Base-by-base conservation (phyloP, 768 basidiomycete genomes). In the Serendipita vermifera region DNA sequence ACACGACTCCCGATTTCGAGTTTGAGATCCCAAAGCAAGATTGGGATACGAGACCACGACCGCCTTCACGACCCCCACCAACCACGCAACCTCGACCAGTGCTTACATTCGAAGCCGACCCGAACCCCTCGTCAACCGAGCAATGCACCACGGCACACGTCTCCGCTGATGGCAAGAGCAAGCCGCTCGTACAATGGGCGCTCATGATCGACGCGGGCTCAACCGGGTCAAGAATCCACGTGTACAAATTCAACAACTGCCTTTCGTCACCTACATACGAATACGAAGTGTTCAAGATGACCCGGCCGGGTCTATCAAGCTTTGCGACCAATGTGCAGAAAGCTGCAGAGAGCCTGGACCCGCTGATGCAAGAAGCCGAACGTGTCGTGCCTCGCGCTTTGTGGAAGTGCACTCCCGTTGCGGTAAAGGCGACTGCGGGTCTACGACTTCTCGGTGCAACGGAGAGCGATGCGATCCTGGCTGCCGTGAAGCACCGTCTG, bases 191-290 rank as follows among this genome's bases (percentile, higher is more conserved):
- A 11, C 89, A 91, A 67, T 99, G 87, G 68, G 92, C 90, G 0
- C 78, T 98, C 64, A 96, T 97, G 83, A 87, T 98, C 71, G 96
- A 99, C 68, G 94, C 96, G 0, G 96, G 96, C 22, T 97, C 93
- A 15, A 96, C 92, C 0, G 96, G 94, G 17, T 96, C 93, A 0
- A 81, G 96, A 15, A 92, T 98, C 64, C 96, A 99, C 75, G 77
- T 98, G 31, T 99, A 98, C 82, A 98, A 96, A 66, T 97, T 98
- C 80, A 77, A 94, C 76, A 83, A 91, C 73, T 92, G 91, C 72
- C 73, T 75, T 0, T 67, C 82, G 0, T 79, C 85, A 0, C 82
- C 91, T 1, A 65, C 73, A 20, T 87, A 87, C 69, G 94, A 98
- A 67, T 92, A 92, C 72, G 96, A 99, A 66, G 85, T 86, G 5